phyloP scores from a whole-genome alignment of 2,329 filamentous ascomycete genomes.

The Alternaria infectoria region DNA sequence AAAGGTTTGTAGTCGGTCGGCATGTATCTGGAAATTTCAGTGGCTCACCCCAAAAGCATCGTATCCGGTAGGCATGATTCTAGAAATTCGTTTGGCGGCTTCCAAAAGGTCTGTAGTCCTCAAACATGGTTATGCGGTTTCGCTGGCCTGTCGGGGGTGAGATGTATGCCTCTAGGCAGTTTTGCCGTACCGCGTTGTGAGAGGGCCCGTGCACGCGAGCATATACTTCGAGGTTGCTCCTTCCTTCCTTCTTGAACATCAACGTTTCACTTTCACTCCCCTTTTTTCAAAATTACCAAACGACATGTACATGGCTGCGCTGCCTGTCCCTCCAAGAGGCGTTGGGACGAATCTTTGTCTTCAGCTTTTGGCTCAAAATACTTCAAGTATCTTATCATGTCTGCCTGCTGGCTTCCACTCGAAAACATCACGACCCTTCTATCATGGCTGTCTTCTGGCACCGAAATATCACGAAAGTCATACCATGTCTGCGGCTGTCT shows the following conservation, averaged over 20 bases:
- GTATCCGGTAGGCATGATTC: background rate
- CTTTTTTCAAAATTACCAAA: background rate
- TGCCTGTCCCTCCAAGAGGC: background rate
- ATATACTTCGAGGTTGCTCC: background rate
- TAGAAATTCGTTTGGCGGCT: fast-evolving
- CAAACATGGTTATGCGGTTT: background rate
- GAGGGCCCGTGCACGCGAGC: background rate
- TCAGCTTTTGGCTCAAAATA: background rate
- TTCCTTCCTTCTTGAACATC: background rate
- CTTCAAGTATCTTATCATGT: fast-evolving
- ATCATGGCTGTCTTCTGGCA: background rate
- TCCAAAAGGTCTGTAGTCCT: background rate
- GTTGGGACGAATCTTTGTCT: background rate
- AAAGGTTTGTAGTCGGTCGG: background rate
- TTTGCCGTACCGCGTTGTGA: background rate
- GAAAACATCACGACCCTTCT: fast-evolving
- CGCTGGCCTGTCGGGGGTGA: background rate
- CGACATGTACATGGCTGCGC: background rate
- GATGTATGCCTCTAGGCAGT: background rate
- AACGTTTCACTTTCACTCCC: background rate
- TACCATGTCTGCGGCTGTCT: background rate
- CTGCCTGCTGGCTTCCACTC: too few relatives aligned
- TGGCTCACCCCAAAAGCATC: background rate
- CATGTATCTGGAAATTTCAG: background rate
- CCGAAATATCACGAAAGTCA: background rate